Conservation (phyloP, 768 basidiomycete genomes). For the Tephrocybe sp. region DNA sequence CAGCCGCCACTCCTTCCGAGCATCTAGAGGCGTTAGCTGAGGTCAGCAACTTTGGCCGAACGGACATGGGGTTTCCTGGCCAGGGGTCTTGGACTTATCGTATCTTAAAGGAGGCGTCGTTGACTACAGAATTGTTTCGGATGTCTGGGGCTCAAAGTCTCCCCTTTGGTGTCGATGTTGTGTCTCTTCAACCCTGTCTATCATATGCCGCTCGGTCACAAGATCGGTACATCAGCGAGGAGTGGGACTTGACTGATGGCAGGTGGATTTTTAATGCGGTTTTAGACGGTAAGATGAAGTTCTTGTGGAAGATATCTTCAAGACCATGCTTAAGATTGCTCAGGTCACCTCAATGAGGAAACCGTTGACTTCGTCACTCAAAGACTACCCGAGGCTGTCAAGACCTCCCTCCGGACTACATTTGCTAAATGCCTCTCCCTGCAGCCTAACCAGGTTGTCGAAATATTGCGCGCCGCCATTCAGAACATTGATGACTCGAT, state of each 20-base stretch:
- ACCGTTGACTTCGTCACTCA: slow-evolving; percentile 13
- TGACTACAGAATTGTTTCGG: slow-evolving; percentile 39
- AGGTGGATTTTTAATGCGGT: slow-evolving; percentile 34
- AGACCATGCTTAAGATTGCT: not conserved
- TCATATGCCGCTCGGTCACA: slow-evolving; percentile 24
- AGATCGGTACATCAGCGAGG: slow-evolving; percentile 33
- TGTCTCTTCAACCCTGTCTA: slow-evolving; percentile 35
- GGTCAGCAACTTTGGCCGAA: slow-evolving; percentile 50
- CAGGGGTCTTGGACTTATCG: slow-evolving; percentile 56
- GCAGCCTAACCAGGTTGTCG: not conserved
- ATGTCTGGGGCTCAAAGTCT: slow-evolving; percentile 30
- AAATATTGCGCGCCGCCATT: slow-evolving; percentile 8
- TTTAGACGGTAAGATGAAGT: slow-evolving; percentile 30
- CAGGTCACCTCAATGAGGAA: slow-evolving; percentile 15
- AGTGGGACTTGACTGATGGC: slow-evolving; percentile 30
- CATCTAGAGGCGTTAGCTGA: slow-evolving; percentile 51
- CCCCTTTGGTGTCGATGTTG: slow-evolving; percentile 20
- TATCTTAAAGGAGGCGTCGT: slow-evolving; percentile 37
- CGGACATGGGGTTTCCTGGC: slow-evolving; percentile 55
- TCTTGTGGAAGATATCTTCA: not conserved
- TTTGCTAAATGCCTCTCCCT: not conserved
- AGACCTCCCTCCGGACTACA: slow-evolving; percentile 2
- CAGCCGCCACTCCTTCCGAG: slow-evolving; percentile 45
- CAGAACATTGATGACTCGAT: slow-evolving; percentile 40
- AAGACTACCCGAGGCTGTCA: slow-evolving; percentile 7